phyloP scores from a whole-genome alignment of 768 basidiomycete species.

The Podaxis sp. region DNA sequence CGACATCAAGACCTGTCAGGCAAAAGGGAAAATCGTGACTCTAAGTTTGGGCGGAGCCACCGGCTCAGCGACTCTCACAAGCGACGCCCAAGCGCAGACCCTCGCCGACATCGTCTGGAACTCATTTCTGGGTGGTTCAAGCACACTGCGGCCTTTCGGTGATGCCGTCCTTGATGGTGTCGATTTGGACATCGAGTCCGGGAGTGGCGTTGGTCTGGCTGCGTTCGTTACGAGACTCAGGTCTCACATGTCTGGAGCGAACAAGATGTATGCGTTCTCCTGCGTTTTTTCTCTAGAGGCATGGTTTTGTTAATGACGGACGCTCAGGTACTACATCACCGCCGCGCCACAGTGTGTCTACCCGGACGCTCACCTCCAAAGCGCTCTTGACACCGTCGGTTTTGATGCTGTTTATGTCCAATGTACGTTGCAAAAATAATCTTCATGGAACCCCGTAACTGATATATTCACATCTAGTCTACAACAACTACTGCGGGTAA shows the following conservation, averaged over 20 bases:
- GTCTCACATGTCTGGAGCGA: constrained; percentile 36
- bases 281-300: not conserved
- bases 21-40: constrained; percentile 45
- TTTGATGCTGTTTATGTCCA: constrained; percentile 70
- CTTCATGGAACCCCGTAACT: not conserved
- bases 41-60: constrained; percentile 50
- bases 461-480: constrained; percentile 13
- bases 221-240: constrained; percentile 45
- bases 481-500: constrained; percentile 43
- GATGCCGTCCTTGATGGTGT: constrained; percentile 57
- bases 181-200: constrained; percentile 65
- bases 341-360: constrained; percentile 55
- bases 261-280: constrained; percentile 36
- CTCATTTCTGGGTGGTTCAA: constrained; percentile 59
- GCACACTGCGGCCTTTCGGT: constrained; percentile 59
- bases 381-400: constrained; percentile 47
- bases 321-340: constrained; percentile 46
- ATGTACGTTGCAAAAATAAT: constrained; percentile 9
- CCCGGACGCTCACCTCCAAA: constrained; percentile 53
- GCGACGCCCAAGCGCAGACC: constrained; percentile 41
- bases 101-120: constrained; percentile 65
- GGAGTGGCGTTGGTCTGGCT: constrained; percentile 37
- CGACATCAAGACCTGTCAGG: constrained; percentile 56
- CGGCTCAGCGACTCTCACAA: constrained; percentile 45
- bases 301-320: not conserved